Percentiles rank a stretch among this genome's conserved stretches.
Evolutionary conservation across 345 rosid genomes (phyloP).

Genomic region (Syzygium aromaticum): DNA sequence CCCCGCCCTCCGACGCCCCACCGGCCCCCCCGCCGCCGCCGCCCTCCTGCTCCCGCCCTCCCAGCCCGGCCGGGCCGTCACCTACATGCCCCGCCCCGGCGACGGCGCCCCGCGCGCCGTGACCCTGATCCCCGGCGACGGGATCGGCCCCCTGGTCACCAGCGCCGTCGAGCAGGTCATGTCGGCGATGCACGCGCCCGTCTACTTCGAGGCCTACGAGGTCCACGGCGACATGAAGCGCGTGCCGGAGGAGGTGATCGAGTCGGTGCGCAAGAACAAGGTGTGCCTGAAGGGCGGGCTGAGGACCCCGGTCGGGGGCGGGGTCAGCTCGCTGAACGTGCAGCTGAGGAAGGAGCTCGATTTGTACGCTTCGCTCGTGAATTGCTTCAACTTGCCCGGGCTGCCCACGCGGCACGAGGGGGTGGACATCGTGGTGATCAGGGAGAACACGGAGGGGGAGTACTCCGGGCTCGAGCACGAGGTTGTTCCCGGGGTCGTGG

Average conservation of each 20-base stretch:
- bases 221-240: slow-evolving; percentile 73
- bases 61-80: slow-evolving; percentile 50
- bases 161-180: slow-evolving; percentile 84
- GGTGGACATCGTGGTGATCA: slow-evolving; percentile 44
- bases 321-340: slow-evolving; percentile 77
- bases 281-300: slow-evolving; percentile 90
- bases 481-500: slow-evolving; percentile 47
- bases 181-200: slow-evolving; percentile 94
- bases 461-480: slow-evolving; percentile 37
- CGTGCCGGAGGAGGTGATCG: slow-evolving; percentile 73
- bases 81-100: slow-evolving; percentile 99
- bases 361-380: slow-evolving; percentile 43
- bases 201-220: slow-evolving; percentile 70
- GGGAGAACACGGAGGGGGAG: slow-evolving; percentile 46
- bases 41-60: background rate
- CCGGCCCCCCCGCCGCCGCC: background rate
- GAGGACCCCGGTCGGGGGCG: slow-evolving; percentile 88
- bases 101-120: slow-evolving; percentile 80
- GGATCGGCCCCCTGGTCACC: slow-evolving; percentile 85
- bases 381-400: slow-evolving; percentile 43
- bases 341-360: slow-evolving; percentile 51
- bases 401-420: slow-evolving; percentile 35
- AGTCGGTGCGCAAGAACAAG: slow-evolving; percentile 78
- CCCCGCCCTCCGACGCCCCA: background rate
- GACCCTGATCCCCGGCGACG: slow-evolving; percentile 87